Percentiles rank a stretch among this genome's conserved stretches.
Evolutionary conservation across 164 flowering plant genomes (phyloP).

Genomic region (Tetracentron sinense): DNA sequence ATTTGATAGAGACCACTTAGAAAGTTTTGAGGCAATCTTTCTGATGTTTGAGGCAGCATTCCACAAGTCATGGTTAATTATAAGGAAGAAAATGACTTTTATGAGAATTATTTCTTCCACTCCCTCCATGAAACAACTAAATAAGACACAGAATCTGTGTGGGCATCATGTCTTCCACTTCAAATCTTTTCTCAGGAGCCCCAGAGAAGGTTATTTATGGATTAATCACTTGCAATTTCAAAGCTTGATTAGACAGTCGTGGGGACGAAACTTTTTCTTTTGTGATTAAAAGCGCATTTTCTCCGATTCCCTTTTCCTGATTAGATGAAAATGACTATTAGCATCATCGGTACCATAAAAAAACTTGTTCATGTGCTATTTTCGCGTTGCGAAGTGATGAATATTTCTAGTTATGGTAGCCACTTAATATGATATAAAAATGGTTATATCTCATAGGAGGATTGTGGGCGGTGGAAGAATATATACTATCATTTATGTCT

Average conservation of each 20-base stretch:
- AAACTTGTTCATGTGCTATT: not conserved
- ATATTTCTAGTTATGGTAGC: not conserved
- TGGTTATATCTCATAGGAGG: not conserved
- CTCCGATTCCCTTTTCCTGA: not conserved
- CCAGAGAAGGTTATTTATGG: not conserved
- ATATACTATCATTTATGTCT: no score
- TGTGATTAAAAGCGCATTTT: no score
- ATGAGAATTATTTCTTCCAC: constrained; percentile 19
- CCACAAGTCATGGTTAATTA: not conserved
- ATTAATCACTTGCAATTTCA: constrained; percentile 4
- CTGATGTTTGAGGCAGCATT: not conserved
- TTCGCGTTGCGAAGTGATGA: not conserved
- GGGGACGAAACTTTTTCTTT: no score
- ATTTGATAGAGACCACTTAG: constrained; percentile 23
- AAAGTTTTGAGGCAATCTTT: not conserved
- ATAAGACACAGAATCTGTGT: constrained; percentile 20
- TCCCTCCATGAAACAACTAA: constrained; percentile 7
- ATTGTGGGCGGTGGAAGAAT: constrained; percentile 2
- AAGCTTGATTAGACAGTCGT: constrained; percentile 27
- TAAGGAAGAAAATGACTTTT: constrained; percentile 6
- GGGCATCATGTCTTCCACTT: constrained; percentile 25
- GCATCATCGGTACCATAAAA: not conserved
- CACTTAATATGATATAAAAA: not conserved
- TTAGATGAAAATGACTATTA: not conserved
- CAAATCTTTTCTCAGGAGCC: constrained; percentile 3